Conservation (phyloP, 225 moss, liverwort and hornwort genomes). For the Physcomitrellopsis africana region DNA sequence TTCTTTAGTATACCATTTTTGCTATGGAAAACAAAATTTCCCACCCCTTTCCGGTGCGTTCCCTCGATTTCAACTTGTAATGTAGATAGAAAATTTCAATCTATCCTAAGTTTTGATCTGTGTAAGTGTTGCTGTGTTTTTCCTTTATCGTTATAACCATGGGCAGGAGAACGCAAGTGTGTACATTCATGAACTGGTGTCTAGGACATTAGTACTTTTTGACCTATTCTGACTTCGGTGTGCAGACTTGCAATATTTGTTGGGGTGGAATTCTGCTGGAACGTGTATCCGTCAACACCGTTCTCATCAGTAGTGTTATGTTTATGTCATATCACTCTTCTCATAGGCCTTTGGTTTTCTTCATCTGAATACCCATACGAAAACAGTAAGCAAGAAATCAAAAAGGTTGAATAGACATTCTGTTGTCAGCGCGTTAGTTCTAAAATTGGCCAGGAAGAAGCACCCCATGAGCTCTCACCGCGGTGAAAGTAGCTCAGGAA, state of each 20-base stretch:
- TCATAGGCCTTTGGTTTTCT: slow-evolving; percentile 81
- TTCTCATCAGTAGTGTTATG: slow-evolving; percentile 70
- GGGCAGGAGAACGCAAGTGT: background rate
- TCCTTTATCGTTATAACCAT: background rate
- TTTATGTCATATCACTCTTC: slow-evolving; percentile 61
- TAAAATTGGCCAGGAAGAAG: background rate
- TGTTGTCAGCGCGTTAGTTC: background rate
- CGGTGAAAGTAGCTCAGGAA: too few relatives aligned
- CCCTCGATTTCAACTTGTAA: background rate
- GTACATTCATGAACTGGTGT: background rate
- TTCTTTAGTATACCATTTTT: slow-evolving; percentile 89
- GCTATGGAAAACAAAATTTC: slow-evolving; percentile 81
- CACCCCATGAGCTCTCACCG: too few relatives aligned
- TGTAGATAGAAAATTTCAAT: background rate
- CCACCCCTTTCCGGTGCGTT: slow-evolving; percentile 66
- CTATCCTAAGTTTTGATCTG: background rate
- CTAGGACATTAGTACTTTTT: background rate
- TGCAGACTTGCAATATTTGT: slow-evolving; percentile 79
- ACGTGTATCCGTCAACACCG: slow-evolving; percentile 83
- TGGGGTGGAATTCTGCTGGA: slow-evolving; percentile 89
- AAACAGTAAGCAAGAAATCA: slow-evolving; percentile 26
- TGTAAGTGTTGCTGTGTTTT: background rate
- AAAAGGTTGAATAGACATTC: slow-evolving; percentile 32
- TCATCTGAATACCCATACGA: slow-evolving; percentile 68
- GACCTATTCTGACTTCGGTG: background rate